phyloP scores from a whole-genome alignment of 2,329 filamentous ascomycete species.

The Paradendryphiella salina region DNA sequence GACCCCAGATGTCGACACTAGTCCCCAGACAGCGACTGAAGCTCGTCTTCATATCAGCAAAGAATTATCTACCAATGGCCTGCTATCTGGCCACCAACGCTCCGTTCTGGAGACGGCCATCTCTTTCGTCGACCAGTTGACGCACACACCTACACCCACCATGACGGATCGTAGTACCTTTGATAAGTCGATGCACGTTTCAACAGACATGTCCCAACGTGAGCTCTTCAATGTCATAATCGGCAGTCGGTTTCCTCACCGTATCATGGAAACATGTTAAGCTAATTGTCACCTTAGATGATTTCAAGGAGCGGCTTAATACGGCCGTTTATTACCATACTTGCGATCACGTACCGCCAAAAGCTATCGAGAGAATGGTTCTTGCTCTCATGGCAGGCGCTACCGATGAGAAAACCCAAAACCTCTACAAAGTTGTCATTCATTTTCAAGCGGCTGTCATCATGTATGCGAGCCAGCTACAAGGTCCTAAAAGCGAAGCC shows the following conservation, averaged over 20 bases:
- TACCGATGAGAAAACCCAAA: conserved; percentile 35
- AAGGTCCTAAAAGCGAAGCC: conserved; percentile 27
- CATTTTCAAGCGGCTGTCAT: conserved; percentile 38
- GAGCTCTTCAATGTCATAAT: conserved; percentile 37
- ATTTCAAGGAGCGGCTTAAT: conserved; percentile 19
- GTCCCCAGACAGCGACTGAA: conserved; percentile 28
- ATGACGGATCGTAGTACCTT: conserved; percentile 32
- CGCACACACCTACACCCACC: conserved; percentile 26
- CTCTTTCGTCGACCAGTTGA: conserved; percentile 38
- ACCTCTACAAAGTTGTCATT: conserved; percentile 38
- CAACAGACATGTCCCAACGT: conserved; percentile 30
- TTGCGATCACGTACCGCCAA: conserved; percentile 38
- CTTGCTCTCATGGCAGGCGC: conserved; percentile 35
- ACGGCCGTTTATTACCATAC: conserved; percentile 28
- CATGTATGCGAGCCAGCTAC: conserved; percentile 30
- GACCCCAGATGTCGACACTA: conserved; percentile 24
- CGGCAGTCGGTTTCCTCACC: conserved; percentile 20
- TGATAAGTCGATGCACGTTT: conserved; percentile 28
- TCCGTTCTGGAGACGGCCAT: conserved; percentile 39
- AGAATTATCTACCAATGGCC: conserved; percentile 34
- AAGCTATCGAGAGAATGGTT: conserved; percentile 36
- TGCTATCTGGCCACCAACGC: conserved; percentile 33
- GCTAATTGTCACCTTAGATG: conserved; percentile 18
- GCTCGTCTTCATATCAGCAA: conserved; percentile 35
- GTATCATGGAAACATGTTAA: neutral